phyloP scores from a whole-genome alignment of 257 asterid genomes.

The Fraxinus anomala region DNA sequence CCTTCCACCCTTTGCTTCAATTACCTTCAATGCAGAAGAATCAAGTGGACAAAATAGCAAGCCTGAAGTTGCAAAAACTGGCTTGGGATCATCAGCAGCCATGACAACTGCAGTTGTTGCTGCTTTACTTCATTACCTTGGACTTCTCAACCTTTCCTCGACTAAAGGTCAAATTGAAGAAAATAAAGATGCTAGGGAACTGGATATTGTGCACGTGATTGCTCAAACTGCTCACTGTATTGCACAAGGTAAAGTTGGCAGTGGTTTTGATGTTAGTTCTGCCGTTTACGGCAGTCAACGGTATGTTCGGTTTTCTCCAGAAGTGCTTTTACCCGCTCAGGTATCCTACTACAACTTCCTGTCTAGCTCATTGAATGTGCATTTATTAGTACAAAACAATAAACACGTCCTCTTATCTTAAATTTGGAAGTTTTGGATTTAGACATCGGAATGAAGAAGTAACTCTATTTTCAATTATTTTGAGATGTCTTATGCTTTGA shows the following conservation, averaged over 20 bases:
- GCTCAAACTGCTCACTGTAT: slow-evolving; percentile 98
- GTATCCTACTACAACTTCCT: slow-evolving; percentile 35
- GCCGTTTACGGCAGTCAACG: slow-evolving; percentile 98
- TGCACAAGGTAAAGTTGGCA: slow-evolving; percentile 98
- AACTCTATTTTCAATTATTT: neutral
- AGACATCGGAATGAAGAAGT: neutral
- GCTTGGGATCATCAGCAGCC: slow-evolving; percentile 99
- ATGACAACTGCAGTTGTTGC: slow-evolving; percentile 99
- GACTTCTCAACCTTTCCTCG: slow-evolving; percentile 74
- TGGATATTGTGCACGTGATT: slow-evolving; percentile 80
- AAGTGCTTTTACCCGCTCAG: slow-evolving; percentile 90
- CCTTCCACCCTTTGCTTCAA: slow-evolving; percentile 87
- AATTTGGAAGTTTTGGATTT: neutral
- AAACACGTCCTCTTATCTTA: neutral
- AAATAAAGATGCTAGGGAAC: slow-evolving; percentile 38
- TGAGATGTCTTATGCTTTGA: neutral
- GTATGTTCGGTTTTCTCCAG: slow-evolving; percentile 90
- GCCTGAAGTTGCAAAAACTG: slow-evolving; percentile 99
- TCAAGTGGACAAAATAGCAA: slow-evolving; percentile 61
- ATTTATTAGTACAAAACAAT: neutral
- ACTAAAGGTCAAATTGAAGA: slow-evolving; percentile 35
- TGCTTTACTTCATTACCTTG: slow-evolving; percentile 83
- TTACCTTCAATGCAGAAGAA: slow-evolving; percentile 80
- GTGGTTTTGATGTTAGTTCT: slow-evolving; percentile 99
- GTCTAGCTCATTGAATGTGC: slow-evolving; percentile 1